A percentile compares a stretch with the other conserved stretches of the same genome.
These are phyloP conservation scores for Penicillium parvum DNA, from an alignment of 495 filamentous ascomycete species.

Conservation along the genomic window DNA sequence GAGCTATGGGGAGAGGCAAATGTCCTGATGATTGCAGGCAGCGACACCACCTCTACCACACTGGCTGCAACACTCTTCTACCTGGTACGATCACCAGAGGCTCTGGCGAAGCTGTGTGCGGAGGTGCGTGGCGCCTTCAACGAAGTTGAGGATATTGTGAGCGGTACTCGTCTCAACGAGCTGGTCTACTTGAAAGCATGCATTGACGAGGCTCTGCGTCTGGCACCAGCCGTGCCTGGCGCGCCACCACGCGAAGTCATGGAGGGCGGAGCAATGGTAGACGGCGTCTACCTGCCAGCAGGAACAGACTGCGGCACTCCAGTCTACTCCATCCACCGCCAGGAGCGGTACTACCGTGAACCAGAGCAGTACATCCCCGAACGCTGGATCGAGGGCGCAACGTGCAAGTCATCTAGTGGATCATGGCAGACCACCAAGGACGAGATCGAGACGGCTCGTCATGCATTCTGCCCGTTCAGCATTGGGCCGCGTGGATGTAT, in stretches of 20 bases:
- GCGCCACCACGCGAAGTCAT: constrained; percentile 54
- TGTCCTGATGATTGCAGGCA: constrained; percentile 54
- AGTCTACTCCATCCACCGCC: constrained; percentile 54
- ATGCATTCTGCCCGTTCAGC: constrained; percentile 54
- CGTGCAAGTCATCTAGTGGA: constrained; percentile 14
- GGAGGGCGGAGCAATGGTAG: constrained; percentile 49
- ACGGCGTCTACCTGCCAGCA: constrained; percentile 47
- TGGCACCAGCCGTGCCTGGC: constrained; percentile 58
- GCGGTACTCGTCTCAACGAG: constrained; percentile 43
- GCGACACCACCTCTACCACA: constrained; percentile 56
- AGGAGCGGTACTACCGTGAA: constrained; percentile 49
- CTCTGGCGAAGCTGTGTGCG: constrained; percentile 38
- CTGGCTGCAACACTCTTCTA: constrained; percentile 60
- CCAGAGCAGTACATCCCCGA: constrained; percentile 48
- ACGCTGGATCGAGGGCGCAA: constrained; percentile 50
- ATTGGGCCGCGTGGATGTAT: constrained; percentile 55
- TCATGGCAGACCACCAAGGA: constrained; percentile 34
- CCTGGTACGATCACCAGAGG: constrained; percentile 47
- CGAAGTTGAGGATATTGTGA: constrained; percentile 51
- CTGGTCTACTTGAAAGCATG: constrained; percentile 57
- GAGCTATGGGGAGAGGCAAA: constrained; percentile 72
- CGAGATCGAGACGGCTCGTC: constrained; percentile 36
- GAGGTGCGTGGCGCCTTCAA: constrained; percentile 53
- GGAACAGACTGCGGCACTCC: constrained; percentile 51
- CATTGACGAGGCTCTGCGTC: constrained; percentile 61